Evolutionary conservation across 352 stramenopile species (phyloP).

Genomic region (Phytophthora sp.): DNA sequence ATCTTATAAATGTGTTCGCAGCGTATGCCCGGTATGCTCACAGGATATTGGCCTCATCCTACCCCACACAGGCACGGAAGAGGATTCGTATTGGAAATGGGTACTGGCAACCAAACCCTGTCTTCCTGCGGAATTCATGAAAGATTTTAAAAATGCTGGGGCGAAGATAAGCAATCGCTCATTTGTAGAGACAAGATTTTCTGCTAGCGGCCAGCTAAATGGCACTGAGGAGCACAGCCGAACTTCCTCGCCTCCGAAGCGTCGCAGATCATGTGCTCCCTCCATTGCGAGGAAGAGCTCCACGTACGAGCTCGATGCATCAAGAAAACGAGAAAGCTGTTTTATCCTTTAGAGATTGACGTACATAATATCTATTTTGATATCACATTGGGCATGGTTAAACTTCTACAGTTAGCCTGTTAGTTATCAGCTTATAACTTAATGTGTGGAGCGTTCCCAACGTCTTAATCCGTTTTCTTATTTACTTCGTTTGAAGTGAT

Average conservation of each 20-base stretch:
- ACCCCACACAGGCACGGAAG: conserved; percentile 50
- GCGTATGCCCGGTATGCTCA: conserved; percentile 60
- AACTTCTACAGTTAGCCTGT: no score
- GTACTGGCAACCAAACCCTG: conserved; percentile 43
- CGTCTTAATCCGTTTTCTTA: no score
- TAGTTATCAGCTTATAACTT: no score
- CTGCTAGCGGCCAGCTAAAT: not conserved
- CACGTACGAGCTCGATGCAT: not conserved
- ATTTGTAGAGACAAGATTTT: not conserved
- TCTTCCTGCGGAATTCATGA: conserved; percentile 48
- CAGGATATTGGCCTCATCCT: conserved; percentile 62
- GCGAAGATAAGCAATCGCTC: not conserved
- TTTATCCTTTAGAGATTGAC: conserved; percentile 8
- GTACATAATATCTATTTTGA: no score
- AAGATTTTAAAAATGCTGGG: conserved; percentile 51
- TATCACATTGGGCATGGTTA: no score
- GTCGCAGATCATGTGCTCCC: conserved; percentile 2
- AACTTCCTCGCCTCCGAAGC: not conserved
- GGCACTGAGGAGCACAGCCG: not conserved
- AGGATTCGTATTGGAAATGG: conserved; percentile 66
- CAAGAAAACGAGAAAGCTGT: conserved; percentile 6
- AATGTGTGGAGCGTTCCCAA: no score
- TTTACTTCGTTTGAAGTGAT: no score
- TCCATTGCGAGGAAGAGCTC: not conserved
- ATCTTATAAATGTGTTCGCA: no score